phyloP scores from a whole-genome alignment of 495 filamentous ascomycete species.

The Lasiosphaeria ovina region DNA sequence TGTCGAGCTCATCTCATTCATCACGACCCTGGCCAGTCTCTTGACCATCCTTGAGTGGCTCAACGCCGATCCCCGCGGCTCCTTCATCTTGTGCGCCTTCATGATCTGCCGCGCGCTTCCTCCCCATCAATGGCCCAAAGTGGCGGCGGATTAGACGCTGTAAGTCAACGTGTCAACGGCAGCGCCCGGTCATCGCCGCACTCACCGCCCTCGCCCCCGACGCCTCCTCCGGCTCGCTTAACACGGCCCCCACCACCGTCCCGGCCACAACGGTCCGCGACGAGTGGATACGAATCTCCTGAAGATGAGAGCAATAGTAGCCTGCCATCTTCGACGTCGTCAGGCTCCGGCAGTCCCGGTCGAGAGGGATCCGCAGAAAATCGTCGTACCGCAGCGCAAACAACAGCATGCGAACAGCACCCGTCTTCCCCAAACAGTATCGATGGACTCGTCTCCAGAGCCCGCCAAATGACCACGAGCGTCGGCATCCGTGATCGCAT shows the following conservation, averaged over 20 bases:
- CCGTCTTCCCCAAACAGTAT: slow-evolving; percentile 23
- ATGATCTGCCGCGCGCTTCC: too few relatives aligned
- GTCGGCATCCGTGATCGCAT: slow-evolving; percentile 47
- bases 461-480: slow-evolving; percentile 16
- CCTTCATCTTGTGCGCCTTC: too few relatives aligned
- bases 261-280: too few relatives aligned
- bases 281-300: slow-evolving; percentile 15
- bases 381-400: neutral
- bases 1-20: slow-evolving; percentile 20
- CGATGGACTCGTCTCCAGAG: slow-evolving; percentile 29
- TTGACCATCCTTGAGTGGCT: neutral
- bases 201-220: too few relatives aligned
- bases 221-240: too few relatives aligned
- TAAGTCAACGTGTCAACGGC: too few relatives aligned
- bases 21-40: slow-evolving; percentile 17
- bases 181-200: too few relatives aligned
- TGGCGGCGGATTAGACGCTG: too few relatives aligned
- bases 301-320: slow-evolving; percentile 11
- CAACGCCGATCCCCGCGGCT: too few relatives aligned
- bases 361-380: neutral
- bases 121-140: too few relatives aligned
- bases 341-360: neutral
- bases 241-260: too few relatives aligned
- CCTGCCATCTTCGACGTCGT: neutral
- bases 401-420: neutral